These are phyloP conservation scores for Pulveroboletus sp. DNA, from an alignment of 1,284 basidiomycete species.

Conservation along the genomic window DNA sequence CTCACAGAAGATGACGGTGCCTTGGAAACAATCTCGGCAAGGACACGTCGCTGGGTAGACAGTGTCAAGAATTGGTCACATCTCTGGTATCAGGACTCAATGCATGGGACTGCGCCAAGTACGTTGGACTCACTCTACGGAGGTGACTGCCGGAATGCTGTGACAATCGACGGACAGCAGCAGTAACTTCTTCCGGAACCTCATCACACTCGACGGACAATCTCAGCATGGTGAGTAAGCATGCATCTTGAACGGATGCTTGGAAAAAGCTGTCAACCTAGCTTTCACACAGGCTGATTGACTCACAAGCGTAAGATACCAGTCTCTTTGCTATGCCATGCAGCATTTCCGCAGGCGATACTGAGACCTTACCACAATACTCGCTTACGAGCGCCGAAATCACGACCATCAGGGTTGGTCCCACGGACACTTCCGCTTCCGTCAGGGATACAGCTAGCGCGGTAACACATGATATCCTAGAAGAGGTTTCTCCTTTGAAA, in stretches of 20 bases:
- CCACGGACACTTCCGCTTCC: slow-evolving; percentile 44
- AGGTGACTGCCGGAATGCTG: slow-evolving; percentile 53
- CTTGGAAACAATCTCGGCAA: slow-evolving; percentile 47
- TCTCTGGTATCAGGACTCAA: slow-evolving; percentile 46
- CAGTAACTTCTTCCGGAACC: slow-evolving; percentile 47
- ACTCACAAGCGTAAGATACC: slow-evolving; percentile 50
- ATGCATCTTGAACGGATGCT: slow-evolving; percentile 72
- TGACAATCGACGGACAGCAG: slow-evolving; percentile 45
- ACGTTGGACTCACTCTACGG: slow-evolving; percentile 45
- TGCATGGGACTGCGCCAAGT: neutral
- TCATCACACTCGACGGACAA: slow-evolving; percentile 58
- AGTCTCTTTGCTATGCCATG: slow-evolving; percentile 52
- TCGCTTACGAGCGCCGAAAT: slow-evolving; percentile 63
- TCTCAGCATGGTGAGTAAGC: slow-evolving; percentile 67
- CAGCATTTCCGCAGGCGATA: slow-evolving; percentile 53
- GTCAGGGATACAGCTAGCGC: slow-evolving; percentile 51
- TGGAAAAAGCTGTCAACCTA: slow-evolving; percentile 3
- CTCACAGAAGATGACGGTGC: slow-evolving; percentile 55
- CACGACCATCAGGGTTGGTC: slow-evolving; percentile 66
- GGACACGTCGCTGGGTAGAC: slow-evolving; percentile 43
- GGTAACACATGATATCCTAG: slow-evolving; percentile 51
- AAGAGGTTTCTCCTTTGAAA: slow-evolving; percentile 43
- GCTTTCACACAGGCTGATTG: neutral
- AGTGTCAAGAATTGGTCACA: slow-evolving; percentile 64
- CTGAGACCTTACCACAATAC: slow-evolving; percentile 51